Conservation (phyloP, 2,329 filamentous ascomycete genomes). For the Microascus cirrosus region DNA sequence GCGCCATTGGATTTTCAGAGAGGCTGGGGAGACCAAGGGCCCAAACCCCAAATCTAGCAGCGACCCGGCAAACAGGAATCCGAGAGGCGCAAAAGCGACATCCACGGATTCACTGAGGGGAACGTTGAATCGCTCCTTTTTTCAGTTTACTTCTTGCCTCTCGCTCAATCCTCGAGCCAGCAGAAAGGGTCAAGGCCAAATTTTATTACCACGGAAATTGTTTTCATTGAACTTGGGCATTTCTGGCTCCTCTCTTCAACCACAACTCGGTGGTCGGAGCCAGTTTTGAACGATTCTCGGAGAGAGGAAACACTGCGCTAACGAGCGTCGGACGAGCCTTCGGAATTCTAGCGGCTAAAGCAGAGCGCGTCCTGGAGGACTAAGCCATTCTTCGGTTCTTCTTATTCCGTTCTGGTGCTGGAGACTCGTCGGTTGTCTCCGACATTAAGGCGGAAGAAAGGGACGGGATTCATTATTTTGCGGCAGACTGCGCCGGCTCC, state of each 20-base stretch:
- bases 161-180: neutral
- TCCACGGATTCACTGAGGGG: neutral
- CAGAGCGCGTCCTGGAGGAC: neutral
- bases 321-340: neutral
- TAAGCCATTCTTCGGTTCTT: neutral
- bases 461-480: constrained; percentile 2
- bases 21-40: neutral
- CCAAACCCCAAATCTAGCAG: neutral
- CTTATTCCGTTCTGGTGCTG: neutral
- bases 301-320: neutral
- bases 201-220: neutral
- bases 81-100: neutral
- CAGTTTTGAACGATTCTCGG: neutral
- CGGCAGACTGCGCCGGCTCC: constrained; percentile 1
- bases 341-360: neutral
- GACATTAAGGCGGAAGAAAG: neutral
- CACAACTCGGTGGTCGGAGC: neutral
- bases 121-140: neutral
- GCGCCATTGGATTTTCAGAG: neutral
- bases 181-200: neutral
- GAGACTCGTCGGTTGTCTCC: constrained; percentile 1
- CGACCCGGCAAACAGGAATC: neutral
- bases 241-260: neutral
- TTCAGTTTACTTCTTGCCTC: neutral
- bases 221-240: neutral